Percentiles rank a stretch among this genome's conserved stretches.
These are phyloP conservation scores for Puccinellia tenuiflora DNA, from an alignment of 176 grass and related monocot genomes.

Conservation along the genomic window DNA sequence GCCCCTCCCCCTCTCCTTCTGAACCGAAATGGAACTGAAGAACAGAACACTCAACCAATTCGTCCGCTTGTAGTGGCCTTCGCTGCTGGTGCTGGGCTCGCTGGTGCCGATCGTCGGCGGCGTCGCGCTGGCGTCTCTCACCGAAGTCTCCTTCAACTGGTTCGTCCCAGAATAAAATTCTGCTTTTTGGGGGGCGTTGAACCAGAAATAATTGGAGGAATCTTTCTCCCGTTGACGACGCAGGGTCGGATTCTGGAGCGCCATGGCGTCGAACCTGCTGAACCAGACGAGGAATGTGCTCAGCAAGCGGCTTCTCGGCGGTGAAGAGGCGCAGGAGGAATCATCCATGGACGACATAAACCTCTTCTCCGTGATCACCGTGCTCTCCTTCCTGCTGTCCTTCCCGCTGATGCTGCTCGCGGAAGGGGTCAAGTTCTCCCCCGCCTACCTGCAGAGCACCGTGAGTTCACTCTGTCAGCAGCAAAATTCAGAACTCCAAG, in stretches of 20 bases:
- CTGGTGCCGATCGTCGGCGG: constrained; percentile 81
- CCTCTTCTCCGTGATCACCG: constrained; percentile 68
- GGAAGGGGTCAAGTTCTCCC: constrained; percentile 74
- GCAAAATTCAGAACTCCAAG: neutral
- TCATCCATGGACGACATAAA: constrained; percentile 62
- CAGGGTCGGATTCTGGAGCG: constrained; percentile 88
- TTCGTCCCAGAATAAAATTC: constrained; percentile 28
- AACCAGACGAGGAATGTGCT: constrained; percentile 79
- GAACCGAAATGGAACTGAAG: neutral
- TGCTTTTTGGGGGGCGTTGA: neutral
- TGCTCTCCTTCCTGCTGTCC: constrained; percentile 63
- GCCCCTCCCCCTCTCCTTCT: neutral
- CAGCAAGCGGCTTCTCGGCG: constrained; percentile 63
- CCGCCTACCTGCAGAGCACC: constrained; percentile 45
- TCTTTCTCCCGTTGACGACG: constrained; percentile 4
- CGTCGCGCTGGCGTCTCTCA: constrained; percentile 66
- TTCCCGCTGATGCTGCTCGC: constrained; percentile 45
- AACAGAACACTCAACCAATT: neutral
- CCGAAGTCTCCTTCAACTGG: constrained; percentile 82
- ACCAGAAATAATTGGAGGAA: constrained; percentile 10
- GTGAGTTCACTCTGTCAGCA: constrained; percentile 16
- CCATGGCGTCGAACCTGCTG: constrained; percentile 79
- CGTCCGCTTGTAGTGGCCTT: constrained; percentile 33
- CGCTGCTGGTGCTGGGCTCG: constrained; percentile 47
- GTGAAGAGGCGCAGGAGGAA: constrained; percentile 61